Evolutionary conservation across 441 rosid species (phyloP).

Genomic region (Populus hybrid): DNA sequence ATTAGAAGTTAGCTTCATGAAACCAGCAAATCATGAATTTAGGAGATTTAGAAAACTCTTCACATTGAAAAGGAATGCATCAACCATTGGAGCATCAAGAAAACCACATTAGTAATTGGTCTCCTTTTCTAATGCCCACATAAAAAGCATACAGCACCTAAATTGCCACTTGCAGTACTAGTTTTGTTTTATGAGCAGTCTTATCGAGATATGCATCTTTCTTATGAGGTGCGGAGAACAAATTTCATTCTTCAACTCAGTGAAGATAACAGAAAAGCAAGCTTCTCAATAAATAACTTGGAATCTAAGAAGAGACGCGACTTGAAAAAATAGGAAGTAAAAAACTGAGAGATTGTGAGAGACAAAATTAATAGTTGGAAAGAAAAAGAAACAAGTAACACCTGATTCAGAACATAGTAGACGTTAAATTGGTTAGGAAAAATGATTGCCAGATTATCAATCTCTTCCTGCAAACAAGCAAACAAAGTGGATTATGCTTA

Average conservation of each 20-base stretch:
- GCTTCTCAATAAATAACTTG: not conserved
- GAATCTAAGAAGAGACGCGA: not conserved
- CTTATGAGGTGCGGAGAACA: not conserved
- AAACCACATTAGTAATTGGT: not conserved
- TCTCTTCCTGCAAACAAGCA: slow-evolving; percentile 58
- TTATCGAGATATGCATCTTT: not conserved
- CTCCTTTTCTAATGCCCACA: not conserved
- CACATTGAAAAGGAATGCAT: not conserved
- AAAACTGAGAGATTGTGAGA: not conserved
- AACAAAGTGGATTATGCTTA: not conserved
- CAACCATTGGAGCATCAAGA: not conserved
- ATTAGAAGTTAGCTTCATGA: not conserved
- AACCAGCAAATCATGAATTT: not conserved
- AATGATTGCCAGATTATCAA: slow-evolving; percentile 54
- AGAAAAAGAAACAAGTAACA: slow-evolving; percentile 11
- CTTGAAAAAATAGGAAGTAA: not conserved
- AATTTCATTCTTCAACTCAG: not conserved
- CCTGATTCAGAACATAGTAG: slow-evolving; percentile 89
- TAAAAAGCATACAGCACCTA: not conserved
- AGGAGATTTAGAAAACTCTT: not conserved
- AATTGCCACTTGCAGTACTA: not conserved
- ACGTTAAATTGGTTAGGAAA: slow-evolving; percentile 64
- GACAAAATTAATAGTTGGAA: not conserved
- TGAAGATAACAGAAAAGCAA: not conserved
- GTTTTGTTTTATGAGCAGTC: not conserved